Evolutionary conservation across 441 rosid species (phyloP).

Genomic region (Metrosideros polymorpha): DNA sequence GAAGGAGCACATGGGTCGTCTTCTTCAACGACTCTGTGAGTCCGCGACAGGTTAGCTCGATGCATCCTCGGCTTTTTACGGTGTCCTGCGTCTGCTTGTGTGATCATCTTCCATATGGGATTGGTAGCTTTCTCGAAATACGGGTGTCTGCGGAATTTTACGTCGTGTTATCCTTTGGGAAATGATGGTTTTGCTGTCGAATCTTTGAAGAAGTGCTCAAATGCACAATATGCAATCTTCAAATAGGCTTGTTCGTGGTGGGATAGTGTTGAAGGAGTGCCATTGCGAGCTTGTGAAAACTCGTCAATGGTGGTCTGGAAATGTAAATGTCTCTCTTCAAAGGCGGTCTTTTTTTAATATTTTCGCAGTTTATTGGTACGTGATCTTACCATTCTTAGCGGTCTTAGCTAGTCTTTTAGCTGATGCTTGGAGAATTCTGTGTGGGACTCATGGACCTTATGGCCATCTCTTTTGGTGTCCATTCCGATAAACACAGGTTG

Average conservation of each 20-base stretch:
- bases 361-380: not conserved
- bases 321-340: not conserved
- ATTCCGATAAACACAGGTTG: not conserved
- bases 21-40: not conserved
- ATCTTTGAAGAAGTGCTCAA: not conserved
- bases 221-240: not conserved
- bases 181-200: not conserved
- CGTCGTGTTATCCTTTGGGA: not conserved
- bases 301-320: not conserved
- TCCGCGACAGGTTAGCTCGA: not conserved
- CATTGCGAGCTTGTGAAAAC: not conserved
- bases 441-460: not conserved
- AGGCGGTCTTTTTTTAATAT: fast-evolving
- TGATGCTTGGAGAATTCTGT: not conserved
- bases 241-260: not conserved
- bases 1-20: not conserved
- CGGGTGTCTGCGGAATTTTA: fast-evolving
- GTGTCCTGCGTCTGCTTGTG: not conserved
- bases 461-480: not conserved
- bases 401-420: fast-evolving
- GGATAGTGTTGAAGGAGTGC: not conserved
- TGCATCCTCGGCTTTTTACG: not conserved
- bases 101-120: not conserved
- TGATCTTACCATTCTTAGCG: not conserved
- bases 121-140: not conserved